Evolutionary conservation across 345 rosid species (phyloP), one percentile per base, ranked within the genome.

Genomic region (Gossypium ekmanianum): DNA sequence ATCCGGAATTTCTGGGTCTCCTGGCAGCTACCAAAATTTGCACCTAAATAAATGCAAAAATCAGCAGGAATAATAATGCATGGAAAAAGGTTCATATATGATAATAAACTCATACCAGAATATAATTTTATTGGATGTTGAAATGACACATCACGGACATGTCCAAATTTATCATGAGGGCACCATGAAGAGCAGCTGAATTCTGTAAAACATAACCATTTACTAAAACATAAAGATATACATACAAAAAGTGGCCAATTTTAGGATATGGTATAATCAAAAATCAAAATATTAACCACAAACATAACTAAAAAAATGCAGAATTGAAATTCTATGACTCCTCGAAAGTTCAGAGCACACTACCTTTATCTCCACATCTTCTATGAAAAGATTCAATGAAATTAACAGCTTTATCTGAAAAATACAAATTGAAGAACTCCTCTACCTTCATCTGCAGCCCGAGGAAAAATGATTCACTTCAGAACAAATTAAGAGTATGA

Each of bases 101-200:
- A 48, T 63, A 57, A 55, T 48, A 71, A 78, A 27, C 43, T 54
- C 55, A 69, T 88, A 92, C 98, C 98, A 84, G 92, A 86, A 83
- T 92, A 92, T 54, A 94, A 76, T 87, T 92, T 92, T 78, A 94
- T 92, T 16, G 98, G 98, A 88, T 92, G 98, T 61, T 87, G 93
- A 89, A 94, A 94, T 74, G 88, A 90, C 72, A 89, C 86, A 51
- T 87, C 83, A 34, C 98, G 98, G 7, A 83, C 78, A 79, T 90
- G 89, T 58, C 95, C 94, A 83, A 85, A 86, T 79, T 91, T 82
- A 24, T 88, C 89, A 82, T 92, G 87, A 50, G 85, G 83, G 66
- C 76, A 68, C 98, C 98, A 94, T 27, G 89, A 82, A 76, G 97
- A 78, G 84, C 95, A 88, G 80, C 81, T 84, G 77, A 94, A 91